Evolutionary conservation across 2,329 filamentous ascomycete genomes (phyloP).

Genomic region (Colletotrichum cordylinicola): DNA sequence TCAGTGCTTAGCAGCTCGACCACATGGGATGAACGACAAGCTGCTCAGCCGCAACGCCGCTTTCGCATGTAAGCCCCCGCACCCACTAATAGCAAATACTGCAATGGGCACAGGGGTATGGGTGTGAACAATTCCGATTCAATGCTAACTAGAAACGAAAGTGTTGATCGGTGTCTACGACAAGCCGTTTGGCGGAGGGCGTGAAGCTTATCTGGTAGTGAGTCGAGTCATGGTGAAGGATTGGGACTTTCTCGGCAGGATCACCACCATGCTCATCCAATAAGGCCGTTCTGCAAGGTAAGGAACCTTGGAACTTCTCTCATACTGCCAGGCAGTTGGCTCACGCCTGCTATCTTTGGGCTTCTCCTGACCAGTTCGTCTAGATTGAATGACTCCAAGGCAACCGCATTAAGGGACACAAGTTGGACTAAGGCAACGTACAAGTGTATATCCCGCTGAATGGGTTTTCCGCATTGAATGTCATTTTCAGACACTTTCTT

Average conservation of each 20-base stretch:
- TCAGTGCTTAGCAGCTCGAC: not conserved
- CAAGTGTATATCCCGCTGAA: not conserved
- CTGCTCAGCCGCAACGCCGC: not conserved
- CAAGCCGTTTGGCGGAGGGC: not conserved
- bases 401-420: not conserved
- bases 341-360: not conserved
- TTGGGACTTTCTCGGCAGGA: not conserved
- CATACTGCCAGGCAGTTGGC: not conserved
- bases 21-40: not conserved
- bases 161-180: too few relatives aligned
- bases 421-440: not conserved
- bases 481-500: not conserved
- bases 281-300: not conserved
- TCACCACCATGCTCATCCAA: not conserved
- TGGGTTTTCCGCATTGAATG: not conserved
- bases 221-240: not conserved
- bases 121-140: not conserved
- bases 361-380: not conserved
- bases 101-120: not conserved
- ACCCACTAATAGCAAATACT: not conserved
- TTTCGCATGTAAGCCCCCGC: not conserved
- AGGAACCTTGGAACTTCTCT: not conserved
- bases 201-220: not conserved
- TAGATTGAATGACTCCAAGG: not conserved
- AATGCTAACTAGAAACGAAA: not conserved